These are phyloP conservation scores for Pyrus bretschneideri DNA, from an alignment of 306 rosid genomes.

Conservation along the genomic window DNA sequence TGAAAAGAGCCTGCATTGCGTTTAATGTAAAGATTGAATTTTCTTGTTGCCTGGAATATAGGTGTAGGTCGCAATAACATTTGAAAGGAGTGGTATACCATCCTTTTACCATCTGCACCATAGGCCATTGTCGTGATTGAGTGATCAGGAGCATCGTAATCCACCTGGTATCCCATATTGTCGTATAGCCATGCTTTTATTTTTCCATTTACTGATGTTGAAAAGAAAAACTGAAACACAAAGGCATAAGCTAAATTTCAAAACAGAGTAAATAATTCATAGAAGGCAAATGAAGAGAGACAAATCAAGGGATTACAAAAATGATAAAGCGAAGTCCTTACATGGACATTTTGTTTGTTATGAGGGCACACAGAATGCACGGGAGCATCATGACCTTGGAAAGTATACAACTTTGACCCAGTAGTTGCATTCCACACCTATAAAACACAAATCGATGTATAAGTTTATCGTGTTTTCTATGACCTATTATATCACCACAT, in stretches of 20 bases:
- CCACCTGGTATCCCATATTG: conserved; percentile 61
- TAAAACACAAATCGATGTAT: conserved; percentile 7
- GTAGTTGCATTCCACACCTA: conserved; percentile 84
- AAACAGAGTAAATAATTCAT: conserved; percentile 7
- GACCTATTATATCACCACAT: not conserved
- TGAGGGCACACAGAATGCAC: conserved; percentile 83
- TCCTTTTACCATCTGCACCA: conserved; percentile 76
- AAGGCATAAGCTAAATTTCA: conserved; percentile 9
- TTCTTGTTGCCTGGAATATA: not conserved
- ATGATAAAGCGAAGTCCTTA: conserved; percentile 21
- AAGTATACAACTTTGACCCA: conserved; percentile 56
- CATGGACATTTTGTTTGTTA: conserved; percentile 67
- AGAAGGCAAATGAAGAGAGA: not conserved
- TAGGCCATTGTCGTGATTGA: conserved; percentile 81
- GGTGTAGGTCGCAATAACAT: not conserved
- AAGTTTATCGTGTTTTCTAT: not conserved
- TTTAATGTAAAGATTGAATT: not conserved
- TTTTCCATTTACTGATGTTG: conserved; percentile 78
- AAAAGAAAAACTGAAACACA: conserved; percentile 40
- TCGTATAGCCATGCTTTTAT: conserved; percentile 72
- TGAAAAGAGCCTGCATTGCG: conserved; percentile 62
- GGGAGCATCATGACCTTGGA: conserved; percentile 89
- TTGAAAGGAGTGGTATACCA: conserved; percentile 9
- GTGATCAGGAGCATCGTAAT: conserved; percentile 78
- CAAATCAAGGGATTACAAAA: not conserved